Evolutionary conservation across 768 basidiomycete species (phyloP).

Genomic region (Russula earlei): DNA sequence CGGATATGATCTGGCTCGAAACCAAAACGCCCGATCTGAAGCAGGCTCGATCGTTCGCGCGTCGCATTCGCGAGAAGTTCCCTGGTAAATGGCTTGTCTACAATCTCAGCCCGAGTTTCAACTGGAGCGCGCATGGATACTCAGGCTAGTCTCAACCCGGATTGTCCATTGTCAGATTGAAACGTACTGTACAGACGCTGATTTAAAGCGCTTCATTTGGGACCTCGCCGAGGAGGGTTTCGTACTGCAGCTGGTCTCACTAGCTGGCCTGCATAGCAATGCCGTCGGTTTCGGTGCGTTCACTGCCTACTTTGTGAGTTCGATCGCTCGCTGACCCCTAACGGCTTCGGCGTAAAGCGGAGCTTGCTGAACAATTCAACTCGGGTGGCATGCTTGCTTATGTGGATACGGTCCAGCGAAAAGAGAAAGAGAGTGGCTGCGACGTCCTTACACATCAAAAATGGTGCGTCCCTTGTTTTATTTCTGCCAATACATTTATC

Average conservation of each 20-base stretch:
- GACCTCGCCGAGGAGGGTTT: constrained; percentile 90
- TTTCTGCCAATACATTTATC: not conserved
- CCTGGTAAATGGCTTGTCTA: constrained; percentile 89
- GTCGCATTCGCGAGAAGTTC: constrained; percentile 58
- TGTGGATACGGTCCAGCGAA: constrained; percentile 77
- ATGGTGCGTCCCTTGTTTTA: constrained; percentile 44
- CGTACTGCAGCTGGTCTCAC: constrained; percentile 79
- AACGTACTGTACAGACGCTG: constrained; percentile 42
- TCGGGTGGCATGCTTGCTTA: constrained; percentile 90
- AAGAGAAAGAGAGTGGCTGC: constrained; percentile 80
- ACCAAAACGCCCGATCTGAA: constrained; percentile 81
- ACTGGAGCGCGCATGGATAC: constrained; percentile 82
- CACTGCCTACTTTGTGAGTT: no score
- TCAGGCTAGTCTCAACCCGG: constrained; percentile 36
- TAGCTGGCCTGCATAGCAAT: constrained; percentile 83
- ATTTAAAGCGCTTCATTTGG: constrained; percentile 81
- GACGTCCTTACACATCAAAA: constrained; percentile 93
- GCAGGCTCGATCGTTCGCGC: constrained; percentile 70
- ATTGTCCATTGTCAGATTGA: not conserved
- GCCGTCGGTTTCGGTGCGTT: constrained; percentile 64
- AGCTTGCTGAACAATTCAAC: constrained; percentile 72
- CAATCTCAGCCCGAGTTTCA: constrained; percentile 90
- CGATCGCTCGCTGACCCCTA: not conserved
- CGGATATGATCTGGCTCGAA: constrained; percentile 89
- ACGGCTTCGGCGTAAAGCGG: constrained; percentile 35